Percentiles rank a stretch among this genome's conserved stretches.
phyloP scores from a whole-genome alignment of 495 filamentous ascomycete species.

The Penicillium soppii region DNA sequence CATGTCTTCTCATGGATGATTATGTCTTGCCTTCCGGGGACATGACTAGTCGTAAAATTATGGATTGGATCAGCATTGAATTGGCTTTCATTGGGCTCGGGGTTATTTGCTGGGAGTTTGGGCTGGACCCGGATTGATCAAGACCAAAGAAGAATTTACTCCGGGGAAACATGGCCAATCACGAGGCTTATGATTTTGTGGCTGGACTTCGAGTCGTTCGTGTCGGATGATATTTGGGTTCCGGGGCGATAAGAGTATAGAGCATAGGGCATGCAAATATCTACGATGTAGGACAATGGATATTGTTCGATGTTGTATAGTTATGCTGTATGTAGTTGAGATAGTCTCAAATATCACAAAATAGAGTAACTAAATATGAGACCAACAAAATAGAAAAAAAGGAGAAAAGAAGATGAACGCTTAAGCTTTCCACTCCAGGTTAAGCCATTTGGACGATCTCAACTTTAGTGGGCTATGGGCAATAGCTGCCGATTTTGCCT shows the following conservation, averaged over 20 bases:
- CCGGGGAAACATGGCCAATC: conserved; percentile 24
- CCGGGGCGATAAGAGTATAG: neutral
- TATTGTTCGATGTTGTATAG: too few relatives aligned
- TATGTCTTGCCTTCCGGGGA: conserved; percentile 31
- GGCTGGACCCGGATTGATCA: conserved; percentile 3
- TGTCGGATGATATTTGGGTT: neutral
- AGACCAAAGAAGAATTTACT: conserved; percentile 19
- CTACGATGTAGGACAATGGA: neutral
- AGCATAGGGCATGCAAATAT: neutral
- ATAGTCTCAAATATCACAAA: neutral
- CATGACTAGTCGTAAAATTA: conserved; percentile 29
- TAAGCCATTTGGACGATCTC: conserved; percentile 2
- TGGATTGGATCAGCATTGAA: conserved; percentile 14
- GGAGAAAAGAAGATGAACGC: neutral
- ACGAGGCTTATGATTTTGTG: neutral
- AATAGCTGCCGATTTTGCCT: neutral
- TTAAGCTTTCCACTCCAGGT: conserved; percentile 7
- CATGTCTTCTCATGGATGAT: conserved; percentile 30
- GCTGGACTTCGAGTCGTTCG: neutral
- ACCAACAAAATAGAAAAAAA: neutral
- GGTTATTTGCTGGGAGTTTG: conserved; percentile 39
- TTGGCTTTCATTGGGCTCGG: conserved; percentile 30
- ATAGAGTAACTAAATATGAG: neutral
- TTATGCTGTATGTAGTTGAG: too few relatives aligned
- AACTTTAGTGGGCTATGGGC: neutral